Evolutionary conservation across 2,329 filamentous ascomycete species (phyloP).

Genomic region (Monilinia fructicola): DNA sequence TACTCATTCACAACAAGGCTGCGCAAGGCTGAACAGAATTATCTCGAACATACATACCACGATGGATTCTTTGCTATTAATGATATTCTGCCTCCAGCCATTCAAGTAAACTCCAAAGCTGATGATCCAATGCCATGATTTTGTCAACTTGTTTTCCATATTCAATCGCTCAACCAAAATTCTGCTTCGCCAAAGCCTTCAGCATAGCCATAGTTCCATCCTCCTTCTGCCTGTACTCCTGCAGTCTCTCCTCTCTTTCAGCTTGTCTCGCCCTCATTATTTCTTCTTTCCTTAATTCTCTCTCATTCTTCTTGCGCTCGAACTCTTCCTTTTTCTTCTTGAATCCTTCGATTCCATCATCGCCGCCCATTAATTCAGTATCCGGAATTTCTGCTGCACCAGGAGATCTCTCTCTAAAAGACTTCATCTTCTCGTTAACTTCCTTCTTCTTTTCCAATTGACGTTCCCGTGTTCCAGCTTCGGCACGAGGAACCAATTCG

Average conservation of each 20-base stretch:
- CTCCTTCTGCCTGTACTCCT: conserved; percentile 72
- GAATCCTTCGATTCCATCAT: conserved; percentile 62
- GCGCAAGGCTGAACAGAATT: conserved; percentile 9
- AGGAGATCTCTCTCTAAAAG: conserved; percentile 68
- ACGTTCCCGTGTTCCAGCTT: conserved; percentile 78
- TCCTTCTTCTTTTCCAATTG: conserved; percentile 82
- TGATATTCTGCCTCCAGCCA: neutral
- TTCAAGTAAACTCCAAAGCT: neutral
- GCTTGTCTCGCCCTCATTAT: conserved; percentile 69
- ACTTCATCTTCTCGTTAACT: conserved; percentile 68
- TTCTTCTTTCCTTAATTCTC: conserved; percentile 81
- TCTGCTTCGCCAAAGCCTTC: conserved; percentile 72
- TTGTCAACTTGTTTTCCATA: neutral
- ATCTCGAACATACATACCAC: neutral
- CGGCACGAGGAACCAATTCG: conserved; percentile 78
- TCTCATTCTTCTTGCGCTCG: conserved; percentile 75
- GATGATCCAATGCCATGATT: neutral
- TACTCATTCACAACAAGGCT: conserved; percentile 9
- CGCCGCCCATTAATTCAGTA: conserved; percentile 73
- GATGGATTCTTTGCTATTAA: neutral
- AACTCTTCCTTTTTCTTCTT: conserved; percentile 65
- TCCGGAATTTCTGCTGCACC: conserved; percentile 67
- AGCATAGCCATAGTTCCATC: conserved; percentile 82
- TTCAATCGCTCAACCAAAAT: conserved; percentile 58
- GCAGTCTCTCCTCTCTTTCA: conserved; percentile 76